Percentiles rank a stretch among this genome's conserved stretches.
These are phyloP conservation scores for Pyrenochaeta sp. DNA, from an alignment of 2,329 filamentous ascomycete species.

Conservation along the genomic window DNA sequence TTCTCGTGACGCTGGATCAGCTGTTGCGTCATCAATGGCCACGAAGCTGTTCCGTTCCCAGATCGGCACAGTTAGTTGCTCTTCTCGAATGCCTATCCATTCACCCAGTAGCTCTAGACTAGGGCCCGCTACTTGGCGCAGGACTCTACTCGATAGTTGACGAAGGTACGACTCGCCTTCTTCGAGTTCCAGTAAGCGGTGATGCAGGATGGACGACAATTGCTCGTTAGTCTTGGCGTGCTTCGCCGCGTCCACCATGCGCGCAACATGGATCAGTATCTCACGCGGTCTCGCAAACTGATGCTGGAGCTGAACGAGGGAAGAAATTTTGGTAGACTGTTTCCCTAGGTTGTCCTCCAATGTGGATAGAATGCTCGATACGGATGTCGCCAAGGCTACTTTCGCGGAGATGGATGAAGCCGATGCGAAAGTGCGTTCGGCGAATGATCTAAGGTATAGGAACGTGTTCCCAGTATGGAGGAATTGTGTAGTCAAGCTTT, in stretches of 20 bases:
- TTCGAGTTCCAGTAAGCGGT: constrained; percentile 60
- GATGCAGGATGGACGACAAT: constrained; percentile 49
- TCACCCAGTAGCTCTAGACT: constrained; percentile 74
- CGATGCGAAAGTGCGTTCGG: constrained; percentile 47
- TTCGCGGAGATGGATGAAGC: constrained; percentile 48
- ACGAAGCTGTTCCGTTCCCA: constrained; percentile 43
- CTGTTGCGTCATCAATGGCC: constrained; percentile 33
- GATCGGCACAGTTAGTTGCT: constrained; percentile 38
- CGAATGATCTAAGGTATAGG: constrained; percentile 46
- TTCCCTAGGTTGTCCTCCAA: constrained; percentile 52
- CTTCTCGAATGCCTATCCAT: constrained; percentile 74
- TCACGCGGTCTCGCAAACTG: constrained; percentile 56
- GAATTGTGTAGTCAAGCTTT: constrained; percentile 62
- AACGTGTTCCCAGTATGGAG: constrained; percentile 49
- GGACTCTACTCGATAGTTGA: constrained; percentile 71
- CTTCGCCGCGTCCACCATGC: constrained; percentile 57
- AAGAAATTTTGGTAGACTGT: constrained; percentile 34
- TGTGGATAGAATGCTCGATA: constrained; percentile 50
- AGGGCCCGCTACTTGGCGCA: constrained; percentile 69
- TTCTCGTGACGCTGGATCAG: constrained; percentile 53
- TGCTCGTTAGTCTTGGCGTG: constrained; percentile 53
- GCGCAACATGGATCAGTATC: constrained; percentile 63
- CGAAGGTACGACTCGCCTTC: constrained; percentile 69
- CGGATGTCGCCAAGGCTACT: constrained; percentile 53
- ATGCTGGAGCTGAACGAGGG: constrained; percentile 53